Base-by-base conservation (phyloP, 805 yeast genomes). In the Metschnikowia lunata region DNA sequence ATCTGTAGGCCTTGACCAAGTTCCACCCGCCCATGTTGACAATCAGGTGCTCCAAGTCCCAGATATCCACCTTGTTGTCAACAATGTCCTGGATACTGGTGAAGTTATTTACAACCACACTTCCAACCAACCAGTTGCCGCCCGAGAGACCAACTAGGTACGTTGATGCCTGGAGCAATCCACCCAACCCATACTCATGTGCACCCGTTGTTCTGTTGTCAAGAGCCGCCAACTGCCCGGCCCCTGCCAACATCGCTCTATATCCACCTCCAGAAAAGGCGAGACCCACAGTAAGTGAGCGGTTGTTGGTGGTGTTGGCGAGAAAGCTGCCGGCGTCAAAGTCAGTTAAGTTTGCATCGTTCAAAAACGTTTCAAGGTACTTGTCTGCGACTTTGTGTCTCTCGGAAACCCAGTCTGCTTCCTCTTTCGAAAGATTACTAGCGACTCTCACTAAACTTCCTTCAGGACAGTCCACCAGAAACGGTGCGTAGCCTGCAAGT, bases 211-310 rank as follows among this genome's bases (percentile, higher is more conserved):
- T 82, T 52, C 95, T 71, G 56, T 80, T 79, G 61, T 88, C 97
- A 47, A 86, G 64, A 1, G 91, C 96, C 1, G 90, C 71, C 15
- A 88, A 65, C 60, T 82, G 80, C 30, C 96, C 96, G 11, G 95
- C 96, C 2, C 95, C 96, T 45, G 74, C 66, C 36, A 88, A 72
- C 90, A 88, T 86, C 30, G 96, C 95, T 49, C 97, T 75, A 62
- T 86, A 88, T 4, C 96, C 96, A 59, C 97, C 96, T 36, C 96
- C 96, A 12, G 87, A 75, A 52, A 82, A 80, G 7, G 88, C 71
- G 18, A 69, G 45, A 5, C 80, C 89, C 35, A 84, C 67, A 39
- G 73, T 69, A 45, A 76, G 68, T 7, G 79, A 57, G 32, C 64
- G 56, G 39, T 45, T 47, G 54, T 71, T 64, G 32, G 71, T 59